Conservation (phyloP, 192 early-diverging fungal genomes). For the Cladochytrium replicatum region DNA sequence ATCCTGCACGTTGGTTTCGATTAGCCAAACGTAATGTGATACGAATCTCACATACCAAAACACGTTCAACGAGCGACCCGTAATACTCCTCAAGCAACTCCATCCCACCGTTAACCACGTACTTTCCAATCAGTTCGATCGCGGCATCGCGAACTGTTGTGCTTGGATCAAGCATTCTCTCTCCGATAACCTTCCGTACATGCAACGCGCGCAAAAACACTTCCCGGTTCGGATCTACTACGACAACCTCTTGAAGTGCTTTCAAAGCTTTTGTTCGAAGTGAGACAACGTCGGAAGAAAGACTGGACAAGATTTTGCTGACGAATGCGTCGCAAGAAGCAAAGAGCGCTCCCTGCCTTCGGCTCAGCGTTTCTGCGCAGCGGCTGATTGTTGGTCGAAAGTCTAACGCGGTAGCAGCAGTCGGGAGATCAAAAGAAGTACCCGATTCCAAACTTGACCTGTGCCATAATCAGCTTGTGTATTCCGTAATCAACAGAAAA, state of each 20-base stretch:
- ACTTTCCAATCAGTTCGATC: slow-evolving; percentile 77
- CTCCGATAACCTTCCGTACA: slow-evolving; percentile 60
- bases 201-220: slow-evolving; percentile 47
- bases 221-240: slow-evolving; percentile 38
- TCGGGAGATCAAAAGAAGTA: too few species aligned
- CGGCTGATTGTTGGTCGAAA: too few species aligned
- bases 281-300: slow-evolving; percentile 57
- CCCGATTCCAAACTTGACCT: too few species aligned
- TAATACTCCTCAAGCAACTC: slow-evolving; percentile 67
- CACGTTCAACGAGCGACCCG: slow-evolving; percentile 63
- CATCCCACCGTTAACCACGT: slow-evolving; percentile 48
- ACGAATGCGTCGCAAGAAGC: slow-evolving; percentile 62
- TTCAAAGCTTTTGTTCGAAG: slow-evolving; percentile 69
- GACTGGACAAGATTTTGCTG: slow-evolving; percentile 46
- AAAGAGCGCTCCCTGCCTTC: slow-evolving; percentile 2
- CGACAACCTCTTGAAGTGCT: slow-evolving; percentile 66
- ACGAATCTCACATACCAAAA: slow-evolving; percentile 57
- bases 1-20: slow-evolving; percentile 41
- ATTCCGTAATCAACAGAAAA: too few species aligned
- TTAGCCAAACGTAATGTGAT: not conserved
- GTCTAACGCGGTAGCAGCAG: too few species aligned
- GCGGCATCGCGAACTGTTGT: slow-evolving; percentile 83
- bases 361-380: too few species aligned
- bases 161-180: slow-evolving; percentile 70
- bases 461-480: too few species aligned